These are phyloP conservation scores for Zoysia japonica DNA, from an alignment of 176 grass and related monocot species.

Conservation along the genomic window DNA sequence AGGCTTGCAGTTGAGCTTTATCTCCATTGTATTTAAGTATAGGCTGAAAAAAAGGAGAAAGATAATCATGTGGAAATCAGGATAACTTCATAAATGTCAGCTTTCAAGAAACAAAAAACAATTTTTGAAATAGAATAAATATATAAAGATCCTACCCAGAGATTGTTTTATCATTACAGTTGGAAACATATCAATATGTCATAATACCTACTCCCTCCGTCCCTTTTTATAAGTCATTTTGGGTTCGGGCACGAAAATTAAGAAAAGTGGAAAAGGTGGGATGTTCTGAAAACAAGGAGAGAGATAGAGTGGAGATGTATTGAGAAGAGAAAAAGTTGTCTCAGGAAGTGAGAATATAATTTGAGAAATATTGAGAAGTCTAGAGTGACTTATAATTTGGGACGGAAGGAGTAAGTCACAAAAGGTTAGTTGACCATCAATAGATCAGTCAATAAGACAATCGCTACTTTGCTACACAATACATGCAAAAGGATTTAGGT, in stretches of 20 bases:
- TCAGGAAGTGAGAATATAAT: no score
- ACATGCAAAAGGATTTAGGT: neutral
- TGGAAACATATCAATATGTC: neutral
- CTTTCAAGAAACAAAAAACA: constrained; percentile 15
- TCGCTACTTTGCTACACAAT: neutral
- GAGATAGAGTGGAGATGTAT: no score
- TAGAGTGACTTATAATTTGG: no score
- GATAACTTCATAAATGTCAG: constrained; percentile 25
- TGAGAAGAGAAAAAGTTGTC: no score
- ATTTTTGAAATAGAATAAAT: constrained; percentile 9
- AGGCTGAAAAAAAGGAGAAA: constrained; percentile 44
- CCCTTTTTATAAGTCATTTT: no score
- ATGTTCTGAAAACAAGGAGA: no score
- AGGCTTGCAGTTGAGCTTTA: constrained; percentile 42
- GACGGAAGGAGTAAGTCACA: neutral
- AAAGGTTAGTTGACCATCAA: neutral
- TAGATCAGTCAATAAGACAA: neutral
- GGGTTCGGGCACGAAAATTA: no score
- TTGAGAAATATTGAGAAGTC: no score
- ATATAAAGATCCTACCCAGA: neutral
- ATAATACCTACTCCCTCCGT: neutral
- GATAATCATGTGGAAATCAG: constrained; percentile 31
- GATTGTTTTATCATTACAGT: neutral
- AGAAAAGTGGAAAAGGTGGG: no score
- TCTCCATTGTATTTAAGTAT: constrained; percentile 42